Evolutionary conservation across 352 stramenopile genomes (phyloP).

Genomic region (Aphanomyces invadans): DNA sequence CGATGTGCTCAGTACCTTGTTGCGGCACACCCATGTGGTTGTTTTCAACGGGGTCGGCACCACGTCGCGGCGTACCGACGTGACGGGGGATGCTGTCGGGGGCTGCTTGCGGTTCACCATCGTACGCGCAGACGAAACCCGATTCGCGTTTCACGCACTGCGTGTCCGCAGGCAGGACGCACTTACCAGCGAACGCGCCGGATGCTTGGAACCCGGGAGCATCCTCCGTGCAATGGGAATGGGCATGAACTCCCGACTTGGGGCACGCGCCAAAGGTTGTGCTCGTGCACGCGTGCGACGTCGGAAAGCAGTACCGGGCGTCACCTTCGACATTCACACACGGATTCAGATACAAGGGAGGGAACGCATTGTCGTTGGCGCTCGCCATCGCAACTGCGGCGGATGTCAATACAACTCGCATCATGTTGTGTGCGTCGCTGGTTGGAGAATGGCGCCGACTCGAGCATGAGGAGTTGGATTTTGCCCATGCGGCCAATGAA

Average conservation of each 20-base stretch:
- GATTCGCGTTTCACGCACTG: background rate
- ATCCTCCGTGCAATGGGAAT: background rate
- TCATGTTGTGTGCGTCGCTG: background rate
- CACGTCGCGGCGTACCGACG: too few relatives aligned
- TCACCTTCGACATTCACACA: slow-evolving; percentile 21
- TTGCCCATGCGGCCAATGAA: background rate
- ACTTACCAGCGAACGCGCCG: background rate
- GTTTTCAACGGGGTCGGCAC: too few relatives aligned
- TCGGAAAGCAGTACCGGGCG: slow-evolving; percentile 16
- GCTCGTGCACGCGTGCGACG: background rate
- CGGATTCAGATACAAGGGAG: background rate
- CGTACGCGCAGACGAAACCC: too few relatives aligned
- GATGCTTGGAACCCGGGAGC: background rate
- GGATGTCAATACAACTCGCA: background rate
- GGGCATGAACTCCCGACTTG: background rate
- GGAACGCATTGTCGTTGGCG: background rate
- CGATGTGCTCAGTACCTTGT: too few relatives aligned
- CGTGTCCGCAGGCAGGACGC: background rate
- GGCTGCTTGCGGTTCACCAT: too few relatives aligned
- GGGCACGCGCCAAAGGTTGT: slow-evolving; percentile 7
- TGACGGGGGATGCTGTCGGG: too few relatives aligned
- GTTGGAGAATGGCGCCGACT: slow-evolving; percentile 1
- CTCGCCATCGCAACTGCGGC: background rate
- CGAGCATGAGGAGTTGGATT: background rate
- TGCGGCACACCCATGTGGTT: too few relatives aligned